phyloP scores from a whole-genome alignment of 495 filamentous ascomycete genomes.

The Penicillium arizonense region DNA sequence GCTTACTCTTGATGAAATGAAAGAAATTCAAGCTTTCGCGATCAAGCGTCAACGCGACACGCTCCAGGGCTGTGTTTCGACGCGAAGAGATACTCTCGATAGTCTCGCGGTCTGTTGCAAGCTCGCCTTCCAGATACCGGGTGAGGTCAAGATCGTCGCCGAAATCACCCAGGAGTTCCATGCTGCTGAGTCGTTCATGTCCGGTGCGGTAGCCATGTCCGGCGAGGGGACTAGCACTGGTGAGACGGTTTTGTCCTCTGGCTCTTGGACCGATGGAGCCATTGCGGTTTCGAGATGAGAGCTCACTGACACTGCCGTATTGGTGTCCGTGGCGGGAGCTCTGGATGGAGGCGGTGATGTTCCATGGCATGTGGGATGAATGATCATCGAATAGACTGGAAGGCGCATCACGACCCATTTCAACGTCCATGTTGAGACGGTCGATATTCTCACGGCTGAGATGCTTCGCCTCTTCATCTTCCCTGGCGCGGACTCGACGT shows the following conservation, averaged over 20 bases:
- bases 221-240: constrained; percentile 60
- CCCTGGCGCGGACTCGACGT: constrained; percentile 45
- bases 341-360: constrained; percentile 58
- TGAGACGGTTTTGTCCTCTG: constrained; percentile 43
- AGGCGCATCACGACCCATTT: constrained; percentile 60
- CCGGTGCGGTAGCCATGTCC: constrained; percentile 48
- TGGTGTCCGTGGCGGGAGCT: constrained; percentile 53
- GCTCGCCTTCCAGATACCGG: constrained; percentile 34
- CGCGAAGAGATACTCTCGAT: constrained; percentile 41
- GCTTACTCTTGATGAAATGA: constrained; percentile 47
- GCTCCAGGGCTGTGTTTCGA: constrained; percentile 39
- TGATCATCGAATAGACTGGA: constrained; percentile 55
- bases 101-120: constrained; percentile 35
- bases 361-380: constrained; percentile 69
- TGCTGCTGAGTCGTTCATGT: constrained; percentile 32
- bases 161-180: constrained; percentile 29
- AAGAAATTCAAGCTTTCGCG: constrained; percentile 60
- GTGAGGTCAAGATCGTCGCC: constrained; percentile 42
- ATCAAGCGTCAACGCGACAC: constrained; percentile 51
- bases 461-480: constrained; percentile 34
- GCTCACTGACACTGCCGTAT: constrained; percentile 53
- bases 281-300: constrained; percentile 47
- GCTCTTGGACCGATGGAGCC: constrained; percentile 21
- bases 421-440: constrained; percentile 39
- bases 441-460: constrained; percentile 24